phyloP scores from a whole-genome alignment of 1,139 yeast genomes.

The Sugiyamaella paludigena region DNA sequence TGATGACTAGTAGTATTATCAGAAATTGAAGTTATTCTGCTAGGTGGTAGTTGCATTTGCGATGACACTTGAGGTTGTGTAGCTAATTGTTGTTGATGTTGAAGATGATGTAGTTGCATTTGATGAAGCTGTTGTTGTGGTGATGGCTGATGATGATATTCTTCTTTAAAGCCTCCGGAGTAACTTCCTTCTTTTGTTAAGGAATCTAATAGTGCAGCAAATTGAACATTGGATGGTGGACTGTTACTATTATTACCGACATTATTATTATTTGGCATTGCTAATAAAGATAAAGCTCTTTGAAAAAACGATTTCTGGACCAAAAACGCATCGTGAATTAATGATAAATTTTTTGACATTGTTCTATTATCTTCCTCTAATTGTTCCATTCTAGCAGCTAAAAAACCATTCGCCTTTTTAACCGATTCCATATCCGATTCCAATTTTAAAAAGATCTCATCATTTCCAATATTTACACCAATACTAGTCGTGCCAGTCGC shows the following conservation, averaged over 20 bases:
- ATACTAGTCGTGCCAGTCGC: background rate
- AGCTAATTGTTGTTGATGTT: conserved; percentile 2
- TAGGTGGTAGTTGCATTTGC: background rate
- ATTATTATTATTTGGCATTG: conserved; percentile 3
- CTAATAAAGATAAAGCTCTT: conserved; percentile 1
- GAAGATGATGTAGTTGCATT: background rate
- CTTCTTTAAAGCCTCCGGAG: background rate
- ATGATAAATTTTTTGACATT: conserved; percentile 6
- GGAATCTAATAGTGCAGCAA: conserved; percentile 1
- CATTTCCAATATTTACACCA: background rate
- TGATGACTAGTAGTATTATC: background rate
- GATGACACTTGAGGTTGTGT: background rate
- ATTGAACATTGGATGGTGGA: background rate
- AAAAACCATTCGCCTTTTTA: conserved; percentile 9
- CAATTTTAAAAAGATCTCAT: background rate
- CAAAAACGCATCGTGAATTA: conserved; percentile 8
- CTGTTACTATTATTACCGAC: background rate
- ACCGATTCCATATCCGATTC: conserved; percentile 2
- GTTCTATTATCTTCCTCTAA: conserved; percentile 12
- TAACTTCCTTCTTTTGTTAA: conserved; percentile 6
- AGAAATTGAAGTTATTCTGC: background rate
- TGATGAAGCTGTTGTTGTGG: conserved; percentile 4
- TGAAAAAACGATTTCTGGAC: conserved; percentile 6
- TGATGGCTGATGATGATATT: background rate
- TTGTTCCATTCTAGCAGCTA: conserved; percentile 10